Conservation (phyloP, 176 grass and related monocot species). For the Cenchrus fungigraminus region DNA sequence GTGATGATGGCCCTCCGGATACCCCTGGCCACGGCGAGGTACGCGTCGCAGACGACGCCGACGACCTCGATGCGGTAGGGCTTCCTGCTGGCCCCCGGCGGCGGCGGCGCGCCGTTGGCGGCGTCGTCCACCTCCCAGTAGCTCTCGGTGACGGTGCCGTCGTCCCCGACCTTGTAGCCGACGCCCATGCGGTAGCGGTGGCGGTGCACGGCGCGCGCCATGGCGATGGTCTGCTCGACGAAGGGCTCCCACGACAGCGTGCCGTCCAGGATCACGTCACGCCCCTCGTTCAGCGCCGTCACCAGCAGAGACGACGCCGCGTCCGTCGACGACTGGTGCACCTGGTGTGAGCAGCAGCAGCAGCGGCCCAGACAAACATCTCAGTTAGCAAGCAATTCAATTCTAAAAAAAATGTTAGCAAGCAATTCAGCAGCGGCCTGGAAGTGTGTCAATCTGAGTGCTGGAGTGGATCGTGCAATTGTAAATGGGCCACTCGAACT, state of each 20-base stretch:
- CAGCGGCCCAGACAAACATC: not conserved
- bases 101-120: not conserved
- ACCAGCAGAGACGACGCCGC: conserved; percentile 91
- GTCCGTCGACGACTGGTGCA: conserved; percentile 90
- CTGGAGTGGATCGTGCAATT: too few relatives aligned
- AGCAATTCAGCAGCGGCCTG: too few relatives aligned
- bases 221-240: conserved; percentile 82
- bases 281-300: conserved; percentile 91
- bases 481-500: too few relatives aligned
- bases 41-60: conserved; percentile 85
- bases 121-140: conserved; percentile 74
- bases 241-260: conserved; percentile 96
- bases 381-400: not conserved
- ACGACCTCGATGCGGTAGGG: conserved; percentile 95
- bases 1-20: conserved; percentile 88
- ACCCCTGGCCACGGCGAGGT: conserved; percentile 85
- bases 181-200: conserved; percentile 86
- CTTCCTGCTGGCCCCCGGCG: conserved; percentile 16
- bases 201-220: conserved; percentile 80
- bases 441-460: too few relatives aligned
- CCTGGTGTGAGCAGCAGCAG: conserved; percentile 35
- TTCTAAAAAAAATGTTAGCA: too few relatives aligned
- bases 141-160: conserved; percentile 62
- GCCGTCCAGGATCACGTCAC: conserved; percentile 95
- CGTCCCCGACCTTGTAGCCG: conserved; percentile 70